Conservation (phyloP, 2,329 filamentous ascomycete species). For the Talaromyces amestolkiae region DNA sequence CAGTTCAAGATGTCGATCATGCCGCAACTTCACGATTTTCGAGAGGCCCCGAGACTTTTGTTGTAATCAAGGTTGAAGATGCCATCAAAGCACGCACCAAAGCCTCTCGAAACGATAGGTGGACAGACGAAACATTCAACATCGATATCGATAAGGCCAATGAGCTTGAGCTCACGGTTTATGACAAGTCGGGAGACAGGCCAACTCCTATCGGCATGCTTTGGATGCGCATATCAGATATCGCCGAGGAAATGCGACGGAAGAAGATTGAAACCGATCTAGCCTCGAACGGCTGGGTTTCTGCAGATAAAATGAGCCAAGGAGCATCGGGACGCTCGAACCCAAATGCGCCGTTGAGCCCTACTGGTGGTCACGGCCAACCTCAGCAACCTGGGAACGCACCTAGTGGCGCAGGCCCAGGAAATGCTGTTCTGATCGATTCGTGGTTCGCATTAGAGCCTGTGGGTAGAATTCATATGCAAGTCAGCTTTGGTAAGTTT, state of each 20-base stretch:
- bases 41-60: conserved; percentile 88
- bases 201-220: conserved; percentile 90
- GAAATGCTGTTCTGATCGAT: conserved; percentile 60
- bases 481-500: conserved; percentile 71
- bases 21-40: conserved; percentile 79
- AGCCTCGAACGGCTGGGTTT: conserved; percentile 93
- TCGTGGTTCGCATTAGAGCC: conserved; percentile 98
- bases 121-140: conserved; percentile 86
- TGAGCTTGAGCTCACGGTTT: conserved; percentile 95
- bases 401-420: conserved; percentile 1
- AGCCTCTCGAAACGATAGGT: conserved; percentile 79
- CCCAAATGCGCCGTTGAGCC: conserved; percentile 33
- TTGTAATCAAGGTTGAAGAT: conserved; percentile 96
- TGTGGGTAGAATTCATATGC: conserved; percentile 85
- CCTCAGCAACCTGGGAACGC: conserved; percentile 22
- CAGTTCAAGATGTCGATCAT: conserved; percentile 93
- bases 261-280: conserved; percentile 97
- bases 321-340: conserved; percentile 55
- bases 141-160: conserved; percentile 98
- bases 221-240: conserved; percentile 95
- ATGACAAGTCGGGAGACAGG: conserved; percentile 90
- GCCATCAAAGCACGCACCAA: conserved; percentile 84
- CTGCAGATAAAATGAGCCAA: conserved; percentile 87
- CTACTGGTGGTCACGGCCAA: conserved; percentile 26
- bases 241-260: conserved; percentile 92